Conservation (phyloP, 768 basidiomycete species). For the Lactarius pseudohatsudake region DNA sequence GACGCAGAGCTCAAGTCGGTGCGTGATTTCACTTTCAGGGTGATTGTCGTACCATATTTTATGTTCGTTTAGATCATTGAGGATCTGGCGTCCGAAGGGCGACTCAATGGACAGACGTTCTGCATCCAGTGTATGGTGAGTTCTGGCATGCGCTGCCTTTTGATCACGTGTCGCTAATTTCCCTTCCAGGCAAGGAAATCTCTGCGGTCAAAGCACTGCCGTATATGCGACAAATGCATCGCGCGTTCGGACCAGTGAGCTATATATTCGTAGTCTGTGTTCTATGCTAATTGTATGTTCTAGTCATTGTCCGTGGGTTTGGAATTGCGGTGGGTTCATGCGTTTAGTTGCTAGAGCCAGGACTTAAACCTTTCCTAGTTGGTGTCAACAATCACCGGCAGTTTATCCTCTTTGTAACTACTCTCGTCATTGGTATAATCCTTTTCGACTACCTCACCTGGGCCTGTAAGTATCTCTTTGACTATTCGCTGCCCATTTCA, state of each 20-base stretch:
- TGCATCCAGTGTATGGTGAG: slow-evolving; percentile 93
- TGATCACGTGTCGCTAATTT: background rate
- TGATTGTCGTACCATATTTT: too few relatives aligned
- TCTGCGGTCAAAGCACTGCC: slow-evolving; percentile 92
- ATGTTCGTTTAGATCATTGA: slow-evolving; percentile 68
- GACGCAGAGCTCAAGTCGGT: slow-evolving; percentile 89
- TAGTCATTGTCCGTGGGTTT: slow-evolving; percentile 98
- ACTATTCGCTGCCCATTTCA: slow-evolving; percentile 7
- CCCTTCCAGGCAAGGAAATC: slow-evolving; percentile 73
- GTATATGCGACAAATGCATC: slow-evolving; percentile 86
- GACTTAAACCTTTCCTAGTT: slow-evolving; percentile 46
- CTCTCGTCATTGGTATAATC: slow-evolving; percentile 77
- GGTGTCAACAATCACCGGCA: slow-evolving; percentile 94
- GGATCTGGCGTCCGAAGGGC: slow-evolving; percentile 82
- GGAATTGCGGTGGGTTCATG: slow-evolving; percentile 83
- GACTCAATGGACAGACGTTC: slow-evolving; percentile 93
- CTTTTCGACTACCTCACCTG: slow-evolving; percentile 84
- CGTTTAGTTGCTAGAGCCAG: background rate
- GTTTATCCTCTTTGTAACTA: slow-evolving; percentile 88
- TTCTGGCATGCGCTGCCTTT: background rate
- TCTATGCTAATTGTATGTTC: slow-evolving; percentile 10
- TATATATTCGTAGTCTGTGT: background rate
- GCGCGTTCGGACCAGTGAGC: slow-evolving; percentile 92
- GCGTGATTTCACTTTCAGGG: slow-evolving; percentile 33
- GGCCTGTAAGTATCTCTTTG: slow-evolving; percentile 60